A percentile compares a stretch with the other conserved stretches of the same genome.
Conservation (phyloP, 2,329 filamentous ascomycete species). For the Phaeosphaeriaceae sp. region DNA sequence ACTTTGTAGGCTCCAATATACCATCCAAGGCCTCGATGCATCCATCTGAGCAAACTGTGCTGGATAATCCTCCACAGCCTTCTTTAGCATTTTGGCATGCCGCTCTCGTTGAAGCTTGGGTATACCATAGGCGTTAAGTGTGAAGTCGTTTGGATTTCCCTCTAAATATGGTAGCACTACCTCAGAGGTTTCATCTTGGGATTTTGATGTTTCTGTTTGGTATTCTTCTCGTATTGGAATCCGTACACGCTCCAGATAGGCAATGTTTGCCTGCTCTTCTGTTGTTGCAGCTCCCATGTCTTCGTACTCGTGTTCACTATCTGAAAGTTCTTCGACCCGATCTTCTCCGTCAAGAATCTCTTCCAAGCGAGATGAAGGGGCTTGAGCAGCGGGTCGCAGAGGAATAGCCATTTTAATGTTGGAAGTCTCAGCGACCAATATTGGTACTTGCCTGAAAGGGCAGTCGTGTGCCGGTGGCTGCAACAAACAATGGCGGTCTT, state of each 20-base stretch:
- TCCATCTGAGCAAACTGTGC: conserved; percentile 75
- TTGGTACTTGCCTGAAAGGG: conserved; percentile 13
- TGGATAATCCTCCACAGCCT: conserved; percentile 66
- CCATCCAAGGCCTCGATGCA: conserved; percentile 88
- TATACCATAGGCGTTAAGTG: conserved; percentile 74
- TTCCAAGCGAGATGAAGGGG: conserved; percentile 33
- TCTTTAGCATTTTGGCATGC: conserved; percentile 67
- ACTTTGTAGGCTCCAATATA: conserved; percentile 88
- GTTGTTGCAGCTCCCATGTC: conserved; percentile 40
- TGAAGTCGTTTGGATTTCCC: conserved; percentile 57
- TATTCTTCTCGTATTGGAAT: conserved; percentile 70
- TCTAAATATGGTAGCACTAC: conserved; percentile 73
- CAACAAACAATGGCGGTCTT: conserved; percentile 31
- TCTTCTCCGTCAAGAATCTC: conserved; percentile 31
- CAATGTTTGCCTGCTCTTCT: conserved; percentile 37
- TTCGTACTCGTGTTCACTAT: conserved; percentile 44
- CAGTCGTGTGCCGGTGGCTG: conserved; percentile 24
- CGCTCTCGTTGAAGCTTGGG: conserved; percentile 71
- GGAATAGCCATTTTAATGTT: conserved; percentile 34
- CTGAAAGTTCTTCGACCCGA: conserved; percentile 48
- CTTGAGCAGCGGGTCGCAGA: conserved; percentile 21
- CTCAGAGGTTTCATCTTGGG: conserved; percentile 72
- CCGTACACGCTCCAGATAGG: conserved; percentile 37
- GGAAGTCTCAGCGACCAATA: conserved; percentile 1
- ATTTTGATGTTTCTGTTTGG: conserved; percentile 69